phyloP scores from a whole-genome alignment of 331 rosid species.

The Prunus yedoensis region DNA sequence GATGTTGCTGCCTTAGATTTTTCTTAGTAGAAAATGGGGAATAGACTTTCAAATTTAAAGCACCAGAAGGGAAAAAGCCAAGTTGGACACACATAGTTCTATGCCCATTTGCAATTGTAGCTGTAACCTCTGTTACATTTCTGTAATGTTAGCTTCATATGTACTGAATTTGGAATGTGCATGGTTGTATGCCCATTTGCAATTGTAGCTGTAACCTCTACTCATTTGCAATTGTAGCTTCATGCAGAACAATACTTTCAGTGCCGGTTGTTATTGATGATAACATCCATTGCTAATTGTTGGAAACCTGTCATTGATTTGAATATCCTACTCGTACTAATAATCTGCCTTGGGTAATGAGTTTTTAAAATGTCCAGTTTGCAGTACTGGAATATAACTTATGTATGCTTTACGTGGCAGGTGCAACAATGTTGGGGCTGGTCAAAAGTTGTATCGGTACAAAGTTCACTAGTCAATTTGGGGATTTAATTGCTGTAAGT shows the following conservation, averaged over 20 bases:
- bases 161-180: not conserved
- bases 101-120: not conserved
- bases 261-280: not conserved
- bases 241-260: not conserved
- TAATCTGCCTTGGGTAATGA: not conserved
- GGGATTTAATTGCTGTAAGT: slow-evolving; percentile 94
- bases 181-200: not conserved
- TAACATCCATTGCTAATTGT: not conserved
- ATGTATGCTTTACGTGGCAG: slow-evolving; percentile 42
- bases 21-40: not conserved
- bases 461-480: slow-evolving; percentile 88
- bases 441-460: slow-evolving; percentile 95
- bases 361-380: not conserved
- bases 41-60: not conserved
- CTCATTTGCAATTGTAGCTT: no score
- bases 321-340: not conserved
- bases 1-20: not conserved
- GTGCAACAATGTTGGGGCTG: slow-evolving; percentile 75
- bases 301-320: not conserved
- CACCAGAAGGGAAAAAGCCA: not conserved
- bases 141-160: no score
- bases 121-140: not conserved
- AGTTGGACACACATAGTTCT: not conserved
- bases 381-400: slow-evolving; percentile 2
- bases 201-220: not conserved